These are phyloP conservation scores for Ophiostoma pallidulum DNA, from an alignment of 2,329 filamentous ascomycete species.

Conservation along the genomic window DNA sequence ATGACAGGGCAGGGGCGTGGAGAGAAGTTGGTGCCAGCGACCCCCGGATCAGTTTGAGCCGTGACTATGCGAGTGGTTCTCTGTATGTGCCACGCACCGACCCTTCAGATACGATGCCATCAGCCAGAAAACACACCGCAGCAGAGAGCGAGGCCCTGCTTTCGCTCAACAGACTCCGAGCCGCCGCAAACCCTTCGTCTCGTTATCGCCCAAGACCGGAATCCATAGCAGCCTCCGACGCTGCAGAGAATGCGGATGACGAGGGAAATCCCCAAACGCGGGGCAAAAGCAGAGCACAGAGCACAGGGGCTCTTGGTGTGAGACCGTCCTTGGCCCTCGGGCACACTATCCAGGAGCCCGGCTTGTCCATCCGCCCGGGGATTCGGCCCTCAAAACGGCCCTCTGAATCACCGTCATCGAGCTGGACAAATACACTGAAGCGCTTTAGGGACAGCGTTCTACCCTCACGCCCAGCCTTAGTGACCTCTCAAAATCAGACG, in stretches of 20 bases:
- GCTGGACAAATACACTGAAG: constrained; percentile 26
- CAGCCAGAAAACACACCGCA: constrained; percentile 23
- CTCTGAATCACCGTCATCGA: constrained; percentile 21
- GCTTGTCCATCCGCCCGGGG: background rate
- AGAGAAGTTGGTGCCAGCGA: constrained; percentile 31
- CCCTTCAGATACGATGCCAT: constrained; percentile 16
- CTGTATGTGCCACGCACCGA: constrained; percentile 20
- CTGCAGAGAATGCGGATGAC: background rate
- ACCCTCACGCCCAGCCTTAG: background rate
- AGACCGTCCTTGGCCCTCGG: constrained; percentile 23
- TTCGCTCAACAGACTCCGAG: constrained; percentile 33
- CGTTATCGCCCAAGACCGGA: constrained; percentile 21
- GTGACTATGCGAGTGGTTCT: constrained; percentile 29
- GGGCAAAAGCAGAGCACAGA: constrained; percentile 7
- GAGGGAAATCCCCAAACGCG: background rate
- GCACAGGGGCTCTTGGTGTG: constrained; percentile 15
- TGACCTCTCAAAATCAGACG: background rate
- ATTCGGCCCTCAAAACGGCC: constrained; percentile 18
- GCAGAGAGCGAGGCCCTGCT: constrained; percentile 33
- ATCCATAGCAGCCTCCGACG: constrained; percentile 7
- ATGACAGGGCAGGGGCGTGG: constrained; percentile 36
- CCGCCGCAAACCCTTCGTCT: constrained; percentile 24
- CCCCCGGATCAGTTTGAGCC: constrained; percentile 32
- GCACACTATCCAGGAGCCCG: constrained; percentile 13
- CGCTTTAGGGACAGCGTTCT: constrained; percentile 20